Evolutionary conservation across 2,329 filamentous ascomycete species (phyloP), one percentile per base, ranked within the genome.

Genomic region (Cordyceps pruinosa): DNA sequence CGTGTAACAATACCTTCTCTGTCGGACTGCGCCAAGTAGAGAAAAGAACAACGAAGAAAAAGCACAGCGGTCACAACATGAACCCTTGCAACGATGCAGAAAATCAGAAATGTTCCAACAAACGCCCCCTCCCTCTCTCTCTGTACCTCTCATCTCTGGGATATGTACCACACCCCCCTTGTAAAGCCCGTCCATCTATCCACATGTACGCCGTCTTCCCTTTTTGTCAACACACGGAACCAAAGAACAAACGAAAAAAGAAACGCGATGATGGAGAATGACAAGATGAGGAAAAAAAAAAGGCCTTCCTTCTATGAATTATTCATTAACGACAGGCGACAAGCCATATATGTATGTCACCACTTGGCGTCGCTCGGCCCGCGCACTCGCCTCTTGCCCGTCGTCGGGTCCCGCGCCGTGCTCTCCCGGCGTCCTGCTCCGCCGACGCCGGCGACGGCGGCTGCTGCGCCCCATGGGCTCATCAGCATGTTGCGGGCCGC

Each of bases 371-470:
- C 57, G 45, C 57, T 50, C 23, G 57, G 50, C 8, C 44, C 57
- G 7, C 51, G 42, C 12, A 37, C 34, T n/a, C 57, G 47, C 23
- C 57, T 45, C 51, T 56, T 56, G 10, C 42, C 32, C 26, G 26
- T 28, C 13, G 39, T 21, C 23, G 46, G 26, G 17, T 48, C 57
- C 32, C 41, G 30, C 28, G 44, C 44, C 28, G 39, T 37, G 21
- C 26, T 37, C 34, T 58, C 47, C 5, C 37, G 35, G 7, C 37
- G 49, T 10, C 34, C 34, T 19, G 19, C 35, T 17, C 57, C 57
- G 2, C 51, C 51, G 4, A 51, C 51, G 30, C 51, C 52, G 7
- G 64, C 64, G 13, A 66, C 60, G 6, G 61, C 59, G 26, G 41
- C 58, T 23, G 37, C 58, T 21, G 51, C 58, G 49, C 47, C 59